Evolutionary conservation across 148 eudicot genomes (phyloP).

Genomic region (Hydrangea macrophylla): DNA sequence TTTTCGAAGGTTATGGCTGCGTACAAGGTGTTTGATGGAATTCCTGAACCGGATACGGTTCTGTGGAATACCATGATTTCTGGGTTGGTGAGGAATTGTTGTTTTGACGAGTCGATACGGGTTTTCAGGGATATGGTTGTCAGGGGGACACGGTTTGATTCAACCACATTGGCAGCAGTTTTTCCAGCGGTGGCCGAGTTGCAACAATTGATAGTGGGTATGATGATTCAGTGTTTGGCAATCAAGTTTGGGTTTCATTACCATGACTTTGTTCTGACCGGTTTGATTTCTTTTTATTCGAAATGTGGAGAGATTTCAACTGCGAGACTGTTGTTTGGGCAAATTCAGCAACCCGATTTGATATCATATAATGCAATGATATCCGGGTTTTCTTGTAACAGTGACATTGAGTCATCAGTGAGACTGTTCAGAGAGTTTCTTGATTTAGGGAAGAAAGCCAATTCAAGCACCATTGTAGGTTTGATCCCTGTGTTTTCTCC

Average conservation of each 20-base stretch:
- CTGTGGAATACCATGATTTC: slow-evolving; percentile 79
- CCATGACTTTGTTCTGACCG: slow-evolving; percentile 56
- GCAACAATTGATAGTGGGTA: slow-evolving; percentile 58
- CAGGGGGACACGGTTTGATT: slow-evolving; percentile 39
- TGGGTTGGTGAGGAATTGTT: slow-evolving; percentile 58
- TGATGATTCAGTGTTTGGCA: slow-evolving; percentile 56
- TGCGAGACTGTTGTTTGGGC: slow-evolving; percentile 50
- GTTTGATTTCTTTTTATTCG: slow-evolving; percentile 64
- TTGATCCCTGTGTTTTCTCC: slow-evolving; percentile 61
- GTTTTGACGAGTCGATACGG: slow-evolving; percentile 37
- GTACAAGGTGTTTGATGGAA: slow-evolving; percentile 60
- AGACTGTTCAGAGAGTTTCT: slow-evolving; percentile 52
- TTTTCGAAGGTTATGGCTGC: slow-evolving; percentile 39
- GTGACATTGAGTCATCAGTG: slow-evolving; percentile 40
- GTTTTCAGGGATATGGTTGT: slow-evolving; percentile 57
- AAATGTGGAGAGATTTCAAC: slow-evolving; percentile 56
- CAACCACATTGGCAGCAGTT: slow-evolving; percentile 57
- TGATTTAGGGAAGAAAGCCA: slow-evolving; percentile 39
- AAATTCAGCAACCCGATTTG: slow-evolving; percentile 52
- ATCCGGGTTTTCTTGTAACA: slow-evolving; percentile 58
- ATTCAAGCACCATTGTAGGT: slow-evolving; percentile 67
- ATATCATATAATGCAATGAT: slow-evolving; percentile 78
- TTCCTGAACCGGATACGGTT: slow-evolving; percentile 58
- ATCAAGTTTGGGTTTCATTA: slow-evolving; percentile 48
- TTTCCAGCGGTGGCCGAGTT: slow-evolving; percentile 66